These are phyloP conservation scores for Sesbania bispinosa DNA, from an alignment of 306 rosid genomes.

Conservation along the genomic window DNA sequence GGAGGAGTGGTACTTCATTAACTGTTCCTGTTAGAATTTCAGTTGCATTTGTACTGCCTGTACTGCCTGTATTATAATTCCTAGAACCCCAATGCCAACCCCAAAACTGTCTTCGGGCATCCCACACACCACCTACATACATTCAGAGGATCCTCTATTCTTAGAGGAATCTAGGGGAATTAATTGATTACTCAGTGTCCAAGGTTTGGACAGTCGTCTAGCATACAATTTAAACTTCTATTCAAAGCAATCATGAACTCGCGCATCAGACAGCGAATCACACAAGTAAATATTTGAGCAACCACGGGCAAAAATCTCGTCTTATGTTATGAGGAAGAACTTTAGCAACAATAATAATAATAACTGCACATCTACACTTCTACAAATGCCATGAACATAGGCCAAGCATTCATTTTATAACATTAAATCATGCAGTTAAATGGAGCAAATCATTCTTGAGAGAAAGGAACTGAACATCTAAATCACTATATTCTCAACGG, in stretches of 20 bases:
- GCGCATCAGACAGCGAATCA: neutral
- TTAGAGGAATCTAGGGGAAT: too few species aligned
- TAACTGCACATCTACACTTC: neutral
- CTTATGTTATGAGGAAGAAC: neutral
- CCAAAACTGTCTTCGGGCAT: too few species aligned
- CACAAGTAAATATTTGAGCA: neutral
- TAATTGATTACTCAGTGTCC: too few species aligned
- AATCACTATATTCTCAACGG: conserved; percentile 22
- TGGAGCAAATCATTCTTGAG: neutral
- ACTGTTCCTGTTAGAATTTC: too few species aligned
- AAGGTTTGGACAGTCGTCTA: too few species aligned
- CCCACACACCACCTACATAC: too few species aligned
- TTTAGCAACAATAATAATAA: neutral
- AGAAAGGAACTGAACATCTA: neutral
- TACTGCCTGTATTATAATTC: too few species aligned
- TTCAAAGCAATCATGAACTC: neutral
- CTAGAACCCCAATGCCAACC: too few species aligned
- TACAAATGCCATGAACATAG: neutral
- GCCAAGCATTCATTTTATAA: conserved; percentile 15
- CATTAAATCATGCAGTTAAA: neutral
- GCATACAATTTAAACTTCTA: too few species aligned
- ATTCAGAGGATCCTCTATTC: too few species aligned
- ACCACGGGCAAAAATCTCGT: neutral
- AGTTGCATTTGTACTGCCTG: too few species aligned
- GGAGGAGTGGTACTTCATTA: too few species aligned